Percentiles rank a stretch among this genome's conserved stretches.
phyloP scores from a whole-genome alignment of 768 basidiomycete genomes.

The Boletus fagicola region DNA sequence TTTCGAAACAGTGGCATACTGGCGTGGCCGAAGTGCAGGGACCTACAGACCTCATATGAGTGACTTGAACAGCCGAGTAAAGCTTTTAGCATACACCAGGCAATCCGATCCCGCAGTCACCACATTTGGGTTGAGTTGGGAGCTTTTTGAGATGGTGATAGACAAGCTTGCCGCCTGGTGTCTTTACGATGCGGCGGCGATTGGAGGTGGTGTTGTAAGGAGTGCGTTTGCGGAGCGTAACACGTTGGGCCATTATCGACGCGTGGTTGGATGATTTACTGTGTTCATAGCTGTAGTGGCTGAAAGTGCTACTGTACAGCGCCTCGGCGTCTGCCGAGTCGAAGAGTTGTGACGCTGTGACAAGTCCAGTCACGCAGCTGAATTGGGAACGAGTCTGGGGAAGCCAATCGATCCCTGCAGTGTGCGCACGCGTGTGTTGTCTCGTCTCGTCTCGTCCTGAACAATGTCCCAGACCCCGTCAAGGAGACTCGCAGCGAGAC shows the following conservation, averaged over 20 bases:
- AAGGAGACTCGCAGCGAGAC: slow-evolving; percentile 48
- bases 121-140: slow-evolving; percentile 90
- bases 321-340: slow-evolving; percentile 17
- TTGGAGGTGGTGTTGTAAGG: slow-evolving; percentile 98
- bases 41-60: slow-evolving; percentile 48
- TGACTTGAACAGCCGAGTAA: neutral
- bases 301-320: slow-evolving; percentile 24
- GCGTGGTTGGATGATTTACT: neutral
- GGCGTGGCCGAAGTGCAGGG: slow-evolving; percentile 91
- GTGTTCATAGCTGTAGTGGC: slow-evolving; percentile 13
- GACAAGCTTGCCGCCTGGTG: slow-evolving; percentile 96
- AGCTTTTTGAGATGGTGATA: slow-evolving; percentile 98
- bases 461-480: slow-evolving; percentile 21
- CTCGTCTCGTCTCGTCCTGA: neutral
- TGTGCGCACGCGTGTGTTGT: too few species aligned
- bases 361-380: neutral
- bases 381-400: slow-evolving; percentile 3
- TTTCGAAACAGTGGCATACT: slow-evolving; percentile 96
- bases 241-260: slow-evolving; percentile 90
- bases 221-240: slow-evolving; percentile 97
- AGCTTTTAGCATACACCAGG: slow-evolving; percentile 74
- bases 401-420: neutral
- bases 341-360: neutral
- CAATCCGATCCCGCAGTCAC: slow-evolving; percentile 94
- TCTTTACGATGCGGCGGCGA: slow-evolving; percentile 94